Evolutionary conservation across 129 eudicot genomes (phyloP).

Genomic region (Chrysanthemum makinoi): DNA sequence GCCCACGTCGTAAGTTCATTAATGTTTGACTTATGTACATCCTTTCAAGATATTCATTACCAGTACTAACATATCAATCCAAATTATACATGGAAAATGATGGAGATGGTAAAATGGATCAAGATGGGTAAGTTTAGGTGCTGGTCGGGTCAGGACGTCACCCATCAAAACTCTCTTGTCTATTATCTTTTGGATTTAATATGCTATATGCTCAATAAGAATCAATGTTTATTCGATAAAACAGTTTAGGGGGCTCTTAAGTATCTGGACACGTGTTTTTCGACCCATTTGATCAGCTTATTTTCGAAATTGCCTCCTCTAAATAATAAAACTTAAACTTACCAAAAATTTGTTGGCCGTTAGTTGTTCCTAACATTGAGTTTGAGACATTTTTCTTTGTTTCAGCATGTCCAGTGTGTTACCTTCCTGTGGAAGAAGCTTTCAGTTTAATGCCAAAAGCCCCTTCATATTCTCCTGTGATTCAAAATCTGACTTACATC

Average conservation of each 20-base stretch:
- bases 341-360: neutral
- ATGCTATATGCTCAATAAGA: neutral
- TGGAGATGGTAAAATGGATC: neutral
- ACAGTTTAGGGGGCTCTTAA: neutral
- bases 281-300: neutral
- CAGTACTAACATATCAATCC: neutral
- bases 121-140: neutral
- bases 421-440: conserved; percentile 85
- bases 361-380: conserved; percentile 1
- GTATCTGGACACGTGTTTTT: neutral
- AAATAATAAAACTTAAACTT: neutral
- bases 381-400: conserved; percentile 23
- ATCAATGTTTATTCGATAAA: neutral
- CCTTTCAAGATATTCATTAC: conserved; percentile 5
- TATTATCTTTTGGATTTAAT: neutral
- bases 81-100: conserved; percentile 9
- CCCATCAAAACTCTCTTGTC: too few relatives aligned
- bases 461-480: too few relatives aligned
- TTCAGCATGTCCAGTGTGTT: conserved; percentile 97
- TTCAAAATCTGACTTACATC: too few relatives aligned
- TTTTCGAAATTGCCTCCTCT: conserved; percentile 3
- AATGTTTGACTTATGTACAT: neutral
- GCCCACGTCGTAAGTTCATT: conserved; percentile 71
- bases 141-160: too few relatives aligned
- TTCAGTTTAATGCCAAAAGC: conserved; percentile 57